Base-by-base conservation (phyloP, 306 rosid species). In the Comarum palustre region DNA sequence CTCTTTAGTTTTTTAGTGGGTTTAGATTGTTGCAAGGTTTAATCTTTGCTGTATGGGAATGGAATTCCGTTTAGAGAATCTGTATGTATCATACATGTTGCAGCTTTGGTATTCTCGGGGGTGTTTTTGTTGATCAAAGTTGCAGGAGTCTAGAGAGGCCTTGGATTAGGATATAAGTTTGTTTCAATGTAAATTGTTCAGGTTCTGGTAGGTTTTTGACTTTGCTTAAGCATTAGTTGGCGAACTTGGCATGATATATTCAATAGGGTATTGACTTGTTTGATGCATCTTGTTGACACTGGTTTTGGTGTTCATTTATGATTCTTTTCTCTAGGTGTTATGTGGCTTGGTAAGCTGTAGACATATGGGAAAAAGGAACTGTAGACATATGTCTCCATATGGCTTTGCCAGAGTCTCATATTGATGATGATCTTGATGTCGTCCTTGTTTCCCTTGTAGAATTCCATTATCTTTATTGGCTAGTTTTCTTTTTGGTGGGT, bases 291-390 rank as follows among this genome's bases (percentile, higher is more conserved):
- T 39, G 43, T 8, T 8, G 11, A 8, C 2, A 39, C 43, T 39
- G 43, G n/a, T n/a, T n/a, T n/a, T n/a, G 8, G 8, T 12, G 8
- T 8, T 57, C 46, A 47, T 31, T 16, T 1, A 3, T 31, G 60
- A 8, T 10, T 34, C 20, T 31, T 16, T 4, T 29, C 39, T 38
- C 73, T 16, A 7, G 27, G 43, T 42, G 43, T 34, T 54, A 9
- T 70, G 74, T 19, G 58, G 54, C 34, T 70, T 34, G 29, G 73
- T 34, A 69, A 20, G 52, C 62, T 41, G 10, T 48, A 68, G 73
- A 22, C 27, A 8, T 48, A 47, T 48, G 59, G 27, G 52, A 29
- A 9, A 25, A 29, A 9, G 1, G 20, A 50, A 36, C 20, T 31
- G 19, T 47, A 27, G 42, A 46, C 16, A 14, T 15, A 46, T 4